Evolutionary conservation across 2,329 filamentous ascomycete species (phyloP).

Genomic region (Nigrospora osmanthi): DNA sequence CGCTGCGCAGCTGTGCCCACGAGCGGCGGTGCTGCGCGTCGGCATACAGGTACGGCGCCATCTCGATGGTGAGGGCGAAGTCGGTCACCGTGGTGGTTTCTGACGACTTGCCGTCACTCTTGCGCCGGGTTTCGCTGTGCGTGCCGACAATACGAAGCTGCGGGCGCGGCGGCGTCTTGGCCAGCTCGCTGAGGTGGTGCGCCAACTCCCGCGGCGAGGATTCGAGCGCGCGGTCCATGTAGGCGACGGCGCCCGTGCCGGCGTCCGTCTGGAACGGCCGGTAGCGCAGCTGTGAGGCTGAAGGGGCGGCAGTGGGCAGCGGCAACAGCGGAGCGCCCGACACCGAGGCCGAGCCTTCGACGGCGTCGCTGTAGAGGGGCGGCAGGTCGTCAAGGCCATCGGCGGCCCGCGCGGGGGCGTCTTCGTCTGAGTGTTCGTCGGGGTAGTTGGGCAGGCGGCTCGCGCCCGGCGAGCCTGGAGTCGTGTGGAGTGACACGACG

Average conservation of each 20-base stretch:
- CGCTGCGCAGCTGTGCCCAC: slow-evolving; percentile 39
- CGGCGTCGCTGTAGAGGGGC: slow-evolving; percentile 17
- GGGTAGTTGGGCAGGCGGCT: slow-evolving; percentile 6
- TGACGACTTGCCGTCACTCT: slow-evolving; percentile 38
- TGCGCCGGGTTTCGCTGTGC: slow-evolving; percentile 35
- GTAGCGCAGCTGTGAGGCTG: not conserved
- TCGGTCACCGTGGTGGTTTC: slow-evolving; percentile 42
- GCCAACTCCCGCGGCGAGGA: slow-evolving; percentile 33
- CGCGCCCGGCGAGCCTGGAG: slow-evolving; percentile 9
- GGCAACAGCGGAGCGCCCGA: not conserved
- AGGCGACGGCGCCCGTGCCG: slow-evolving; percentile 28
- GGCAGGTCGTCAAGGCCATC: slow-evolving; percentile 18
- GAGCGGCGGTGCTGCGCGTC: slow-evolving; percentile 29
- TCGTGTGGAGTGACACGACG: slow-evolving; percentile 18
- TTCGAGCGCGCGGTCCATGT: slow-evolving; percentile 37
- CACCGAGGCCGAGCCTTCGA: slow-evolving; percentile 6
- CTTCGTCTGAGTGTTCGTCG: slow-evolving; percentile 10
- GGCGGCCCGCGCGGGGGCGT: slow-evolving; percentile 18
- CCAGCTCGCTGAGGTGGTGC: slow-evolving; percentile 33
- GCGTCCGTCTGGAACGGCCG: slow-evolving; percentile 16
- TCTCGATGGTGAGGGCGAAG: slow-evolving; percentile 51
- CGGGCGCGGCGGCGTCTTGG: slow-evolving; percentile 42
- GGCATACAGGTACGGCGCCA: slow-evolving; percentile 49
- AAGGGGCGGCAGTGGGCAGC: not conserved
- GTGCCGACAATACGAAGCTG: slow-evolving; percentile 44